Evolutionary conservation across 73 alveolate species (phyloP), one percentile per base, ranked within the genome.

Genomic region (Diophrys appendiculata): DNA sequence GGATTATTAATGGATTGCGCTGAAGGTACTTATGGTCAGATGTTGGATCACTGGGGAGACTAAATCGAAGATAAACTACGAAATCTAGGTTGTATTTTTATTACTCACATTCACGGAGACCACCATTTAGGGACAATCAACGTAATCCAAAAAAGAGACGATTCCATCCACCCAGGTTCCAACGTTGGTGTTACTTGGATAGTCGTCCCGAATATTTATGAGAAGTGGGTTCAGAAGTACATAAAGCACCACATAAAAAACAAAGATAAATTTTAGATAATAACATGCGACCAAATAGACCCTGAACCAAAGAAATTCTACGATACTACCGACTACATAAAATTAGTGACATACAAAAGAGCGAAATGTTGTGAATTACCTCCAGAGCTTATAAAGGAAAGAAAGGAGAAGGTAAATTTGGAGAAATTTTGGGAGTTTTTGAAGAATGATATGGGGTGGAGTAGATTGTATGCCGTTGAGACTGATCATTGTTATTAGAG

Each of bases 21-120:
- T 23, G 95, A 88, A 53, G 91, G 91, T 13, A 73, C 91, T 8
- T 88, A 69, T 73, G 95, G 91, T 0, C 77, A 88, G 60, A 55
- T 88, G 25, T 76, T 54, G 32, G 91, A 81, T 54, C 95, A 88
- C 65, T 82, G 68, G 29, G 73, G 43, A n/a, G 83, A 83, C 67
- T 81, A 72, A 25, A 93, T 92, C 35, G 73, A 85, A 43, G 92
- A 95, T 43, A 84, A 84, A 33, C 84, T 91, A 13, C 11, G 33
- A 53, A 92, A 94, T 56, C 81, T 95, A 1, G 90, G 89, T 23
- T 86, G 90, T 53, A 87, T 96, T 31, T 93, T 95, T 33, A 85
- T 97, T 26, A 93, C 99, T 54, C 99, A 97, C 86, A 85, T 95
- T 32, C 99, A 97, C 83, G 98, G 98, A 32, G 99, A 97, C 75